Conservation (phyloP, 2,329 filamentous ascomycete species). For the Ophiostoma australiae region DNA sequence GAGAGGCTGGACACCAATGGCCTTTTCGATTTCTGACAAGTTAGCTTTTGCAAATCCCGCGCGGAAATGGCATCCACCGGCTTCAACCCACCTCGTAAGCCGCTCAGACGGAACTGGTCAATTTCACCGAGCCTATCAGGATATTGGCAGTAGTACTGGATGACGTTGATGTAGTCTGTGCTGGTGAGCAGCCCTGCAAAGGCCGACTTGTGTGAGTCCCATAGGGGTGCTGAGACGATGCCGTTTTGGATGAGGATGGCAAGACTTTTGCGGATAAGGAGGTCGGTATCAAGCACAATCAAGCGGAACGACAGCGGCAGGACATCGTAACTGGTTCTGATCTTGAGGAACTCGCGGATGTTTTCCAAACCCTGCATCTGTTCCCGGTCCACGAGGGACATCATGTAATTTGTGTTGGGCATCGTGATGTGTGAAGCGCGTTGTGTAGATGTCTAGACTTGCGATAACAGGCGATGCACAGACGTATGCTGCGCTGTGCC, state of each 20-base stretch:
- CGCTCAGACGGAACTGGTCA: constrained; percentile 89
- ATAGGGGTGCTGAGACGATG: constrained; percentile 94
- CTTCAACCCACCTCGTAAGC: constrained; percentile 65
- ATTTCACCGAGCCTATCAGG: constrained; percentile 84
- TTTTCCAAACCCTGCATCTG: constrained; percentile 64
- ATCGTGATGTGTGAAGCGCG: neutral
- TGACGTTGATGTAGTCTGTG: constrained; percentile 97
- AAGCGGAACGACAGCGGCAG: constrained; percentile 92
- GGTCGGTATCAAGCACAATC: constrained; percentile 88
- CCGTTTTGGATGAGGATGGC: constrained; percentile 95
- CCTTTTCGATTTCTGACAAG: constrained; percentile 79
- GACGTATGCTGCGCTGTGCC: neutral
- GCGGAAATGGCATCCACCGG: neutral
- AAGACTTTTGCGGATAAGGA: constrained; percentile 95
- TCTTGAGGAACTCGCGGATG: constrained; percentile 85
- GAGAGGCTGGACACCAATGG: constrained; percentile 82
- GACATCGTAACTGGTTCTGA: constrained; percentile 96
- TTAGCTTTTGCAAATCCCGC: neutral
- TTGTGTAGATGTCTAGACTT: too few relatives aligned
- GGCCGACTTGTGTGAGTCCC: constrained; percentile 88
- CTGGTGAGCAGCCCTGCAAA: constrained; percentile 94
- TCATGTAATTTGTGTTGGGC: neutral
- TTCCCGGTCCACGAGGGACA: constrained; percentile 65
- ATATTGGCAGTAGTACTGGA: constrained; percentile 98
- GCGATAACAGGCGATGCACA: neutral